Evolutionary conservation across 768 basidiomycete species (phyloP), one percentile per base, ranked within the genome.

Genomic region (Imleria badia): DNA sequence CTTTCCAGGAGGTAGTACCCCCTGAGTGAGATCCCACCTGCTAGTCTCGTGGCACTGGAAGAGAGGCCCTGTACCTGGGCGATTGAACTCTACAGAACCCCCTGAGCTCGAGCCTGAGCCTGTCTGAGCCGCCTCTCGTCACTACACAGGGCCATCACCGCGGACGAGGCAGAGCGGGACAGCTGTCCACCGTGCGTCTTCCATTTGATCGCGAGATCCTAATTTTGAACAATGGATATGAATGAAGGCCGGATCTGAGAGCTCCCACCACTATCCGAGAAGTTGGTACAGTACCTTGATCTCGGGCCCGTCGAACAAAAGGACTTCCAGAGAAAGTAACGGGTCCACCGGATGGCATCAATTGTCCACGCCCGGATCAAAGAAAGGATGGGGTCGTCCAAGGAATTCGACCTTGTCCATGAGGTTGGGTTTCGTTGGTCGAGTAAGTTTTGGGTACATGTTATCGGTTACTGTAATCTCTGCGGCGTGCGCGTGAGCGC

Each of bases 141-240:
- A 39, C 7, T 44, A 12, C 2, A 13, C 31, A 14, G 33, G 42
- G 17, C 42, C 44, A 60, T 61, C 51, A 34, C 60, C 64, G 58
- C 61, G 64, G 61, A 53, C 58, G 54, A 60, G 66, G 50, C 34
- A 35, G 48, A n/a, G 22, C 15, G 22, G 29, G 38, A 41, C 19
- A 43, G 38, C 49, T 33, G 51, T 42, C 34, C 36, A 13, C 48
- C 45, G 42, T 34, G 29, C 1, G 20, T 51, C 60, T 64, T 65
- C 63, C 55, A 58, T 65, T 53, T 35, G 52, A 65, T 52, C 45
- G 50, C 47, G 46, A 46, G 43, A 51, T 38, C 45, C 7, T 15
- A 61, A 36, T 42, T 20, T 50, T 53, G 63, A 45, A 66, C 52
- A 60, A 54, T 50, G 23, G 34, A n/a, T 26, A 4, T 2, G 31